Evolutionary conservation across 2,329 filamentous ascomycete species (phyloP).

Genomic region (Penicillium verrucosum): DNA sequence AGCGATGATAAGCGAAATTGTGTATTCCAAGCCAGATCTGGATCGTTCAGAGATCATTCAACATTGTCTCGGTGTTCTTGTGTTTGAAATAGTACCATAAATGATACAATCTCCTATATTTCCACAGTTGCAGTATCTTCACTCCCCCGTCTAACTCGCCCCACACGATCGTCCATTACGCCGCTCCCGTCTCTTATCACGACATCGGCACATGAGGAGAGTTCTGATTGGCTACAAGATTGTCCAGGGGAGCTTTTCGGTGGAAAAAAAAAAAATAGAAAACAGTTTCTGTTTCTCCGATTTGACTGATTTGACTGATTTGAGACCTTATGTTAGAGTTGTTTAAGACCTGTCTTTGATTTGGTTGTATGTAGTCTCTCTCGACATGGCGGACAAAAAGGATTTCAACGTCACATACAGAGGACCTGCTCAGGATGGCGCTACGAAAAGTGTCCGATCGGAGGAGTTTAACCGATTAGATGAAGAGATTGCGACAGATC

Average conservation of each 20-base stretch:
- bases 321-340: too few species aligned
- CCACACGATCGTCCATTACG: background rate
- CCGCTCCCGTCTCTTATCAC: conserved; percentile 18
- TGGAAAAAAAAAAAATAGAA: background rate
- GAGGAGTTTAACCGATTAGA: conserved; percentile 1
- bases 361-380: background rate
- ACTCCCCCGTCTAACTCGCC: background rate
- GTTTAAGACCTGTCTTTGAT: background rate
- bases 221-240: background rate
- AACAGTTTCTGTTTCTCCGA: background rate
- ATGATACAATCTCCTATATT: background rate
- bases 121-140: background rate
- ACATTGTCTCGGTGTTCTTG: background rate
- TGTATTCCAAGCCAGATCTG: background rate
- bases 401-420: conserved; percentile 7
- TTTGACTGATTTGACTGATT: background rate
- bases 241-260: background rate
- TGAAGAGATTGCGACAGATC: conserved; percentile 10
- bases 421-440: background rate
- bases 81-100: background rate
- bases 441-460: conserved; percentile 4
- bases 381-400: conserved; percentile 6
- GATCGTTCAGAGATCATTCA: background rate
- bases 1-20: background rate
- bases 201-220: conserved; percentile 23